Conservation (phyloP, 2,329 filamentous ascomycete genomes). For the Trichoderma hamatum region DNA sequence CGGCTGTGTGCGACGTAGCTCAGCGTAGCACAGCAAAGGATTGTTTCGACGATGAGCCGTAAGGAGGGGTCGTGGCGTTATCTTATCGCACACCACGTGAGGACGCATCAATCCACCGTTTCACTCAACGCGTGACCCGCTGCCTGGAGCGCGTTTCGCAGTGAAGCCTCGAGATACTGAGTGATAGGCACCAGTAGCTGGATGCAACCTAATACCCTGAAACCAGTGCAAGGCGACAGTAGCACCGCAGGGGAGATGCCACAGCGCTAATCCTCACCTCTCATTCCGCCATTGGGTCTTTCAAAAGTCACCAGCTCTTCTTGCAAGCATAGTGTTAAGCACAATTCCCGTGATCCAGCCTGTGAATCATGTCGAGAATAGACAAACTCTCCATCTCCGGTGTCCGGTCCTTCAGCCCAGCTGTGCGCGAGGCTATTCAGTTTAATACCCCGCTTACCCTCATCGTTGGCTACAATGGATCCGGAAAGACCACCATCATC, state of each 20-base stretch:
- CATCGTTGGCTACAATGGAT: constrained; percentile 96
- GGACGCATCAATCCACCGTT: constrained; percentile 29
- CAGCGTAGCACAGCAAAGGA: neutral
- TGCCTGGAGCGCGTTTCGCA: constrained; percentile 26
- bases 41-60: neutral
- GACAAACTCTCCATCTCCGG: constrained; percentile 87
- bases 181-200: neutral
- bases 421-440: constrained; percentile 73
- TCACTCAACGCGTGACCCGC: constrained; percentile 30
- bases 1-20: constrained; percentile 1
- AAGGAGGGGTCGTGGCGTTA: neutral
- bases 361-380: constrained; percentile 69
- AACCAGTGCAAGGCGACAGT: neutral
- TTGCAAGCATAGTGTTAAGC: neutral
- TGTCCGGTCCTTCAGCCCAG: constrained; percentile 81
- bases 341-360: constrained; percentile 29
- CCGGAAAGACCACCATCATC: constrained; percentile 98
- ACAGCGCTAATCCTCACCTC: neutral
- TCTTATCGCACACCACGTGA: constrained; percentile 32
- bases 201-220: neutral
- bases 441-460: constrained; percentile 91
- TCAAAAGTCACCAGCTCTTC: neutral
- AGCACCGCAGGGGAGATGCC: neutral
- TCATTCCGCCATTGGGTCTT: neutral
- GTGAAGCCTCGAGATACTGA: neutral